Percentiles rank a stretch among this genome's conserved stretches.
These are phyloP conservation scores for Coffea eugenioides DNA, from an alignment of 257 asterid species.

Conservation along the genomic window DNA sequence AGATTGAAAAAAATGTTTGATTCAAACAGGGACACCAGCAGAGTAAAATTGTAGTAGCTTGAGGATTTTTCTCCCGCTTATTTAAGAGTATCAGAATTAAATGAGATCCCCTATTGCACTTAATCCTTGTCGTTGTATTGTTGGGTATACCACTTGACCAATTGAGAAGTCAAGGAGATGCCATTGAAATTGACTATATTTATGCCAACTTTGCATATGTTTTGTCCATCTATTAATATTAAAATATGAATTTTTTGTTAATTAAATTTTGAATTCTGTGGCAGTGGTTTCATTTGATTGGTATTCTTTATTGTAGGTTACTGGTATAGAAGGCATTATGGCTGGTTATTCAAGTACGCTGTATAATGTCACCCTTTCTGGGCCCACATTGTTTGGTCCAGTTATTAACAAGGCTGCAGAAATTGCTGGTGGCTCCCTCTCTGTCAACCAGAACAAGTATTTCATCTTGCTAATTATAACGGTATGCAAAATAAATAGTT, in stretches of 20 bases:
- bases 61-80: too few relatives aligned
- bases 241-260: background rate
- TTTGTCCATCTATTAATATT: background rate
- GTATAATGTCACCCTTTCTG: slow-evolving; percentile 54
- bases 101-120: background rate
- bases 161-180: background rate
- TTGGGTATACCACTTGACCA: background rate
- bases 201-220: background rate
- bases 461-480: slow-evolving; percentile 67
- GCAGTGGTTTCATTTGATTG: background rate
- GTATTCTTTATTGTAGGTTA: slow-evolving; percentile 36
- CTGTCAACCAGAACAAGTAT: slow-evolving; percentile 52
- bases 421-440: slow-evolving; percentile 57
- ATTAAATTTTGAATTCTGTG: background rate
- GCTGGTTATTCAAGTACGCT: slow-evolving; percentile 64
- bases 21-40: background rate
- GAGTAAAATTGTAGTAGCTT: background rate
- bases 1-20: background rate
- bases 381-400: slow-evolving; percentile 81
- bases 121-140: background rate
- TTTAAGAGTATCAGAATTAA: background rate
- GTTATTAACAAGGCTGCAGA: slow-evolving; percentile 73
- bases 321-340: slow-evolving; percentile 82
- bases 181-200: background rate
- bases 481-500: slow-evolving; percentile 28